These are phyloP conservation scores for Dissophora globulifera DNA, from an alignment of 192 early-diverging fungal genomes.

Conservation along the genomic window DNA sequence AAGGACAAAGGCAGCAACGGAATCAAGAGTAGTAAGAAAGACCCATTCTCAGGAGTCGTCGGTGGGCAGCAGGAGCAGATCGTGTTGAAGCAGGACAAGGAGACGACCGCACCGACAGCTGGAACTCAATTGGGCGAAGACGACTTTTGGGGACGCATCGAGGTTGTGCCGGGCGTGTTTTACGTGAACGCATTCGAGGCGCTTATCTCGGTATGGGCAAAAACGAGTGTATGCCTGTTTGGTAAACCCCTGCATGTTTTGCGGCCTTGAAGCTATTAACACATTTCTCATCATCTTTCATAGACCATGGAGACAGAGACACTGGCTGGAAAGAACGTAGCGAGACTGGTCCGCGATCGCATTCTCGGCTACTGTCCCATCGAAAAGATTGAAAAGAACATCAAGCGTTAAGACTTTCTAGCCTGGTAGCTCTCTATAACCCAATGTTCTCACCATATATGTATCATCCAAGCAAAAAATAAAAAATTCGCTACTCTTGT, in stretches of 20 bases:
- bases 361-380: conserved; percentile 34
- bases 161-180: conserved; percentile 58
- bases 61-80: background rate
- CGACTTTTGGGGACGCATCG: conserved; percentile 26
- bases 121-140: background rate
- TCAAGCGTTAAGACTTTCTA: too few relatives aligned
- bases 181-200: conserved; percentile 71
- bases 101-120: conserved; percentile 2
- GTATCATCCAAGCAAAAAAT: too few relatives aligned
- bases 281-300: conserved; percentile 3
- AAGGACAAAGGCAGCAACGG: background rate
- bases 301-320: conserved; percentile 78
- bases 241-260: too few relatives aligned
- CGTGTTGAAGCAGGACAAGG: conserved; percentile 1
- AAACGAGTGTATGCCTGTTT: background rate
- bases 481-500: too few relatives aligned
- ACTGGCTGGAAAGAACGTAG: conserved; percentile 65
- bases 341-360: conserved; percentile 57
- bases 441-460: too few relatives aligned
- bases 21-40: too few relatives aligned
- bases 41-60: background rate
- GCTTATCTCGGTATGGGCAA: conserved; percentile 61
- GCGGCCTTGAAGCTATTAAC: too few relatives aligned
- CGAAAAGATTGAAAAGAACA: too few relatives aligned
- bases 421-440: too few relatives aligned